Percentiles rank a stretch among this genome's conserved stretches.
Conservation (phyloP, 768 basidiomycete species). For the Clitopilus passeckerianus region DNA sequence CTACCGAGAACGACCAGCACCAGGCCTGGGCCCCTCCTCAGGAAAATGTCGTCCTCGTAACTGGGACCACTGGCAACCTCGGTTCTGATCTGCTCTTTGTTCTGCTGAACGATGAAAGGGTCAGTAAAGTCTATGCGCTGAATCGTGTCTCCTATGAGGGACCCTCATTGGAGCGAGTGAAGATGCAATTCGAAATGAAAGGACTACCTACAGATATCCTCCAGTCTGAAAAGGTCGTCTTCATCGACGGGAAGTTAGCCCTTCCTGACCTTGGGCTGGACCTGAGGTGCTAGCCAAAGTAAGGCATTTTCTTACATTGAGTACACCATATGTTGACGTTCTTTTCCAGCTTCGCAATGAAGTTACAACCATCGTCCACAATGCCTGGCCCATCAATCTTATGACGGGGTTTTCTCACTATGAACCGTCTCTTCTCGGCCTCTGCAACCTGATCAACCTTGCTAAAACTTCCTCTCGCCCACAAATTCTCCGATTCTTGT, state of each 20-base stretch:
- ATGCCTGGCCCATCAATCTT: background rate
- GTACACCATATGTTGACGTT: background rate
- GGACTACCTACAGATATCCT: background rate
- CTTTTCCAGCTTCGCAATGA: background rate
- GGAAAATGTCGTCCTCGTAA: slow-evolving; percentile 12
- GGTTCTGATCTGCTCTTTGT: slow-evolving; percentile 14
- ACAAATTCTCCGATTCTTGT: slow-evolving; percentile 16
- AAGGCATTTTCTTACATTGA: background rate
- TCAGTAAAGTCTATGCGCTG: slow-evolving; percentile 34
- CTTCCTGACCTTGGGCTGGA: too few species aligned
- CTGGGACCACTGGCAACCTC: slow-evolving; percentile 18
- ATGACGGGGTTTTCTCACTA: slow-evolving; percentile 26
- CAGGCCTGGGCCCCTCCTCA: background rate
- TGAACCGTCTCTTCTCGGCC: slow-evolving; percentile 26
- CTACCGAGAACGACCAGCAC: background rate
- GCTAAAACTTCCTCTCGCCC: slow-evolving; percentile 9
- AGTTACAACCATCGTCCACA: background rate
- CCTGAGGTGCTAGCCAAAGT: background rate
- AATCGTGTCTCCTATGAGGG: slow-evolving; percentile 1
- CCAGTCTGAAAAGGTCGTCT: background rate
- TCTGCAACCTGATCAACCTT: slow-evolving; percentile 24
- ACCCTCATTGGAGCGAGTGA: background rate
- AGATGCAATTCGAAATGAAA: background rate
- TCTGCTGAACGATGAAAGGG: slow-evolving; percentile 21
- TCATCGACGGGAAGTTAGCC: background rate